Conservation (phyloP, 2,329 filamentous ascomycete species). For the Ploettnerulaceae sp. region DNA sequence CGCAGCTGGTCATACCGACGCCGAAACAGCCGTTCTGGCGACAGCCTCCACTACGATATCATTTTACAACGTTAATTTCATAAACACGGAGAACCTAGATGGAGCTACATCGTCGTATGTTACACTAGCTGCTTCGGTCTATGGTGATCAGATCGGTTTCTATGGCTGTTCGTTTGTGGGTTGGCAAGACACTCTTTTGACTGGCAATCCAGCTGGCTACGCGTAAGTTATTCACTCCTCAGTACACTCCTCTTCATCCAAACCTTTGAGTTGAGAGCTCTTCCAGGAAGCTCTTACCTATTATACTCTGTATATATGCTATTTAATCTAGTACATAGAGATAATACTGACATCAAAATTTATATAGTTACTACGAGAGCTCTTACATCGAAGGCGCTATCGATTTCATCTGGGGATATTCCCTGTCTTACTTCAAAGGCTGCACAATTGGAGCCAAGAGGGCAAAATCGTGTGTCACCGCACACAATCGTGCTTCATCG, state of each 20-base stretch:
- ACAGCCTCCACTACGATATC: conserved; percentile 25
- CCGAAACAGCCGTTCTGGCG: conserved; percentile 26
- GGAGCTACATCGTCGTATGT: conserved; percentile 23
- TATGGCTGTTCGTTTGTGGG: conserved; percentile 7
- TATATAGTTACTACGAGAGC: conserved; percentile 11
- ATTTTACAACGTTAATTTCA: conserved; percentile 53
- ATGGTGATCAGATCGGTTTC: conserved; percentile 8
- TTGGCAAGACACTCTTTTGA: conserved; percentile 10
- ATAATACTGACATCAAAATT: no score
- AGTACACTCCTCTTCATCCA: no score
- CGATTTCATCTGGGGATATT: conserved; percentile 11
- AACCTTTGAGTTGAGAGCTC: no score
- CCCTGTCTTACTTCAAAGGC: conserved; percentile 23
- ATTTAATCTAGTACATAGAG: no score
- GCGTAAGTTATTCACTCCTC: no score
- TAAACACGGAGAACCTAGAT: conserved; percentile 36
- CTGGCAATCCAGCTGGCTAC: conserved; percentile 7
- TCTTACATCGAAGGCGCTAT: conserved; percentile 10
- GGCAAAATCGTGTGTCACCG: conserved; percentile 41
- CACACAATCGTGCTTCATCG: conserved; percentile 37
- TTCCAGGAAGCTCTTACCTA: no score
- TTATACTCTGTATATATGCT: no score
- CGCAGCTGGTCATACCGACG: conserved; percentile 26
- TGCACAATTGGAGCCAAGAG: conserved; percentile 32
- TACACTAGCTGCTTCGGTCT: conserved; percentile 8